Base-by-base conservation (phyloP, 345 rosid species). In the Durio zibethinus region DNA sequence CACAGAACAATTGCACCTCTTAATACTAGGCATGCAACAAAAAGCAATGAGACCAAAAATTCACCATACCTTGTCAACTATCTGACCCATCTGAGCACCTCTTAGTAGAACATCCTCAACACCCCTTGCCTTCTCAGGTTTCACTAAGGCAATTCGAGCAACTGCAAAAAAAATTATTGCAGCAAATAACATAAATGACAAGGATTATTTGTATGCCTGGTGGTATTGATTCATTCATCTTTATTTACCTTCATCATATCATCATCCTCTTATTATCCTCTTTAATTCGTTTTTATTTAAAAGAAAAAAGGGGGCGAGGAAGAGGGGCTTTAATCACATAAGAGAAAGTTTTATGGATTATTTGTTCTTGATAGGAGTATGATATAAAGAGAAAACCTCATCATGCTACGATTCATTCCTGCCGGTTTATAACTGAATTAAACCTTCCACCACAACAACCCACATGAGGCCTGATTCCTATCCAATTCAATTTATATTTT, bases 101-200 rank as follows among this genome's bases (percentile, higher is more conserved):
- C 98, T 87, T 72, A 95, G 85, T 72, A 93, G 64, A 68, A 90
- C 93, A 83, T 95, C 99, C 84, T 95, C 98, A 74, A 95, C 99
- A 42, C 97, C 87, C 81, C 94, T 92, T 56, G 98, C 98, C 84
- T 95, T 95, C 84, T 95, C 98, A 82, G 99, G 99, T 86, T 95
- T 95, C 86, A 95, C 99, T 87, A 95, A 79, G 20, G 98, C 98
- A 82, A 95, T 95, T 80, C 98, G 88, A 71, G 99, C 92, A 79
- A 95, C 99, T 95, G 81, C 40, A 57, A 5, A 29, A 11, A 56
- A 59, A 7, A 20, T 9, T 9, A 66, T 1, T 33, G 43, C 67
- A 47, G 45, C 18, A 45, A 10, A 35, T 18, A 4, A 54, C n/a
- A 47, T 20, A 42, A 61, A 50, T 60, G 35, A 62, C 10, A 33